Base-by-base conservation (phyloP, 345 rosid species). In the Cochlearia excelsa region DNA sequence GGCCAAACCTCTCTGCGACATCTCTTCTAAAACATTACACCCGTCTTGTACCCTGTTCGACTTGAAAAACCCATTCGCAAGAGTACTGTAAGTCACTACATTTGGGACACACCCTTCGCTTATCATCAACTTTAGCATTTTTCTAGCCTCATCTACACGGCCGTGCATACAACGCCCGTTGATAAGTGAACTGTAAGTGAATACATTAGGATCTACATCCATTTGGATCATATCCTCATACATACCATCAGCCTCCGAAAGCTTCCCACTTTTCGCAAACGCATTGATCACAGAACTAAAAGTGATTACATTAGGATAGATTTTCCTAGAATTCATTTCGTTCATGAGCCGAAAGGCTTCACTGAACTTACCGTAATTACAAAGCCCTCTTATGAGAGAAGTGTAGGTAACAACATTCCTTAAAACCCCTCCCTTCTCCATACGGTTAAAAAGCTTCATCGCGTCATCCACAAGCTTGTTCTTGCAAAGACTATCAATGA, bases 31-130 rank as follows among this genome's bases (percentile, higher is more conserved):
- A 59, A 75, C 30, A 2, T 42, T 41, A 55, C 31, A 16, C 29
- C 77, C 83, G 6, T 70, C 65, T 9, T 51, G 33, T 26, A 75
- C n/a, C 63, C 46, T 58, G 58, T 51, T 63, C 3, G 43, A 50
- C 67, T 70, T 50, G 58, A 78, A 73, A 33, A 64, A 75, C 1
- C 80, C 75, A 59, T 66, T 48, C n/a, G 80, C 54, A 46, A 82
- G 58, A n/a, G 75, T 28, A 59, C 49, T 59, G 52, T 63, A 79
- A 46, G 78, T 79, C 40, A 61, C 57, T 10, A 65, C 61, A 65
- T 64, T 51, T 30, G 82, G 78, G 41, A 26, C 34, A 26, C 62
- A 62, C 2, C 70, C 70, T 1, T 57, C 34, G 61, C 45, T 2
- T 23, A 30, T 45, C 75, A 78, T 75, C 9, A 9, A 9, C 4